phyloP scores from a whole-genome alignment of 768 basidiomycete genomes.

The Tylopilus plumbeoviolaceoides region DNA sequence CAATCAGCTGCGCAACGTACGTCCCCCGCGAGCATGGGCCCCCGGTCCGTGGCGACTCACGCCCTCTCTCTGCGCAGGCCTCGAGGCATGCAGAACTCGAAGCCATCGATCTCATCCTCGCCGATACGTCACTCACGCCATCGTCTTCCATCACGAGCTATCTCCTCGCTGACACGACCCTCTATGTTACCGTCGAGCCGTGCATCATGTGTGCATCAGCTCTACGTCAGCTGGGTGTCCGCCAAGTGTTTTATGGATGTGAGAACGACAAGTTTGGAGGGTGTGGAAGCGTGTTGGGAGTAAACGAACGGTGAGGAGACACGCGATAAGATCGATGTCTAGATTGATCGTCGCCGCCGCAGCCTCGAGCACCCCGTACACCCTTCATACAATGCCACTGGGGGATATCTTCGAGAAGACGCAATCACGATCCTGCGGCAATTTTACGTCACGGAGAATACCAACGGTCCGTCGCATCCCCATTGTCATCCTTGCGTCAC shows the following conservation, averaged over 20 bases:
- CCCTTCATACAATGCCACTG: conserved; percentile 66
- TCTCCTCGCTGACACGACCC: conserved; percentile 72
- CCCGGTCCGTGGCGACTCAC: conserved; percentile 2
- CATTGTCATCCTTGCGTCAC: not conserved
- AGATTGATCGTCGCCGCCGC: conserved; percentile 4
- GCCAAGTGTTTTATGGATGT: conserved; percentile 88
- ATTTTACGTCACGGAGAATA: conserved; percentile 92
- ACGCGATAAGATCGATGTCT: not conserved
- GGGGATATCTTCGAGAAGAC: conserved; percentile 76
- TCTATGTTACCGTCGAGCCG: conserved; percentile 98
- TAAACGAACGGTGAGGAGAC: conserved; percentile 63
- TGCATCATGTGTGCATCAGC: conserved; percentile 99
- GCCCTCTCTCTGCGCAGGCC: conserved; percentile 48
- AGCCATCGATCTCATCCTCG: conserved; percentile 86
- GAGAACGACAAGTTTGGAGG: conserved; percentile 96
- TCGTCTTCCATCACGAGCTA: conserved; percentile 36
- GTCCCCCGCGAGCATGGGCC: no score
- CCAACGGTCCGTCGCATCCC: conserved; percentile 60
- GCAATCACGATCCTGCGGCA: conserved; percentile 83
- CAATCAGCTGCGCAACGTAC: no score
- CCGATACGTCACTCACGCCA: conserved; percentile 56
- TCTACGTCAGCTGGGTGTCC: conserved; percentile 88
- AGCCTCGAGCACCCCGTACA: conserved; percentile 74
- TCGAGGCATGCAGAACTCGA: conserved; percentile 97
- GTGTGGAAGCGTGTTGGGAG: conserved; percentile 89